Percentiles rank a stretch among this genome's conserved stretches.
phyloP scores from a whole-genome alignment of 768 basidiomycete genomes.

The Boletus pseudopeckii region DNA sequence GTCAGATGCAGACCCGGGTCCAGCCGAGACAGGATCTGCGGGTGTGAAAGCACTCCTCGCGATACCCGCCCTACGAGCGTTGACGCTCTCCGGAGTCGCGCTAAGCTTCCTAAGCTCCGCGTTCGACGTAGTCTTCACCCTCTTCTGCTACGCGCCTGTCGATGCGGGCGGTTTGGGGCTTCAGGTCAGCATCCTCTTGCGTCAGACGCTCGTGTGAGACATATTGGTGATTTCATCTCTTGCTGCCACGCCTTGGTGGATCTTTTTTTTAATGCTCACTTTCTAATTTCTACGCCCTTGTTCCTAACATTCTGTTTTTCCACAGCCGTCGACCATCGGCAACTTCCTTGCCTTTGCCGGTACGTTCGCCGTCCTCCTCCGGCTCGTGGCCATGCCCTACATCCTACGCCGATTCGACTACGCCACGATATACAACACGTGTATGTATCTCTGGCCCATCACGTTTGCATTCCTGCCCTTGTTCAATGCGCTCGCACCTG shows the following conservation, averaged over 20 bases:
- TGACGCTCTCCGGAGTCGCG: conserved; percentile 46
- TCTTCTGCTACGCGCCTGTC: conserved; percentile 59
- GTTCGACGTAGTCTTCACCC: conserved; percentile 60
- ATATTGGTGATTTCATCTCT: too few relatives aligned
- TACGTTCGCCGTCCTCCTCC: conserved; percentile 43
- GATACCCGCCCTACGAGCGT: conserved; percentile 47
- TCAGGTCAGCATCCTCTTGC: conserved; percentile 33
- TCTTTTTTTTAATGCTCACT: neutral
- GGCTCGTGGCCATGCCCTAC: conserved; percentile 46
- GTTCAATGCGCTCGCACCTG: conserved; percentile 1
- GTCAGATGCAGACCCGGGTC: neutral
- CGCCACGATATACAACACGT: neutral
- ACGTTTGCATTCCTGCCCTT: conserved; percentile 2
- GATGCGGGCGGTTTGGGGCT: conserved; percentile 52
- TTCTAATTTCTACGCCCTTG: conserved; percentile 12
- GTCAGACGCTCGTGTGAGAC: neutral
- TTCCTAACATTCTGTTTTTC: neutral
- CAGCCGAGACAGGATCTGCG: conserved; percentile 3
- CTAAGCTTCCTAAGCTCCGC: conserved; percentile 50
- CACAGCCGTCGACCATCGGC: conserved; percentile 52
- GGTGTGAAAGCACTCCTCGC: conserved; percentile 37
- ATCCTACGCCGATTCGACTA: conserved; percentile 11
- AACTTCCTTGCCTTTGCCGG: conserved; percentile 51
- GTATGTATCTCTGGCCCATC: conserved; percentile 7
- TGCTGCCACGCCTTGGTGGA: neutral